phyloP scores from a whole-genome alignment of 2,329 filamentous ascomycete genomes.

The Blastomyces emzantsi region DNA sequence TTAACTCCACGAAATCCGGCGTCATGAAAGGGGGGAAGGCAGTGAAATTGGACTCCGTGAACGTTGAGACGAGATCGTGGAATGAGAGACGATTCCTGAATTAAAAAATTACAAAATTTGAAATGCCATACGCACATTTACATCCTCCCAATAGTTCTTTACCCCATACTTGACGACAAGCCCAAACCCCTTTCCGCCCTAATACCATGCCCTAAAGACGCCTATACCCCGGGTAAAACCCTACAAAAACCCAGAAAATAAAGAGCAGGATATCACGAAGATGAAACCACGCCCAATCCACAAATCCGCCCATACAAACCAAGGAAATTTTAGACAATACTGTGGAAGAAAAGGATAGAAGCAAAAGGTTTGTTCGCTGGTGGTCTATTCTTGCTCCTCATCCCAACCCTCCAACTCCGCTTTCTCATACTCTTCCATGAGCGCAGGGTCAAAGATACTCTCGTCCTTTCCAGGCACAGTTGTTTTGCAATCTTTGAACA shows the following conservation, averaged over 20 bases:
- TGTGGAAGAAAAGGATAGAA: constrained; percentile 6
- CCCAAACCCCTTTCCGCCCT: neutral
- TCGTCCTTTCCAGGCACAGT: constrained; percentile 61
- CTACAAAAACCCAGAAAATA: neutral
- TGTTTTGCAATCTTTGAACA: constrained; percentile 76
- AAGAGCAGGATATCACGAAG: neutral
- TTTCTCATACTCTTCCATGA: constrained; percentile 66
- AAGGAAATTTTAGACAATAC: neutral
- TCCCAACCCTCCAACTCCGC: constrained; percentile 73
- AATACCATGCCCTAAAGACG: neutral
- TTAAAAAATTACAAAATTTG: neutral
- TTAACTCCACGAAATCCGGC: neutral
- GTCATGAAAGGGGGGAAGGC: neutral
- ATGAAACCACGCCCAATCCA: neutral
- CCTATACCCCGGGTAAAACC: neutral
- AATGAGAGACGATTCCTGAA: neutral
- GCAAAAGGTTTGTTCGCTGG: neutral
- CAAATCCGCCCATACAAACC: neutral
- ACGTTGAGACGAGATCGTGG: neutral
- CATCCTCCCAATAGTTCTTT: neutral
- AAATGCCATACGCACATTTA: neutral
- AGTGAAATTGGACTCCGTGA: no score
- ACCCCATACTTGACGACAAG: neutral
- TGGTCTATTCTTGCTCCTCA: constrained; percentile 57
- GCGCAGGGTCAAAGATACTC: constrained; percentile 63